Evolutionary conservation across 768 basidiomycete species (phyloP).

Genomic region (Auricularia auricula-judae): DNA sequence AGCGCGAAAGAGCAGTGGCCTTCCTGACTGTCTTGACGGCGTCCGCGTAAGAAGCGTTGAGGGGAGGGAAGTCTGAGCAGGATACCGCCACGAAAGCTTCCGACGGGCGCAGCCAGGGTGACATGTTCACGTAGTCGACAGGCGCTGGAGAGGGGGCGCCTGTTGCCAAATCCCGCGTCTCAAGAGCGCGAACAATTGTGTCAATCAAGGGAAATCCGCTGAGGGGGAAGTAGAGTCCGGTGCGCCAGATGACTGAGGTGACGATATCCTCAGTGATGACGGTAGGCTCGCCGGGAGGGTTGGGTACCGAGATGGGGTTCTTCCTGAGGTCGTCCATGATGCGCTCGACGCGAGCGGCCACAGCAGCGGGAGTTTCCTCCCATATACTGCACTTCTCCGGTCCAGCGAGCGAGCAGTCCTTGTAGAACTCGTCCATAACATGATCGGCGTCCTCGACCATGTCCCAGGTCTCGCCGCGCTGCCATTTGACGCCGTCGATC

Average conservation of each 20-base stretch:
- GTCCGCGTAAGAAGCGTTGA: background rate
- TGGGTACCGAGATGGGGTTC: background rate
- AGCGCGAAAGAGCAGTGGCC: background rate
- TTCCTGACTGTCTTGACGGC: background rate
- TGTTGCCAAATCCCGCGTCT: background rate
- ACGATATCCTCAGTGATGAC: background rate
- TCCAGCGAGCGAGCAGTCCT: background rate
- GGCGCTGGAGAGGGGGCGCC: background rate
- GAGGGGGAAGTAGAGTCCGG: background rate
- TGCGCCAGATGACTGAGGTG: background rate
- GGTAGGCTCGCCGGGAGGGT: background rate
- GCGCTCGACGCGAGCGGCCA: background rate
- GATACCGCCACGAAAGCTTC: background rate
- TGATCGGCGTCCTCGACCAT: background rate
- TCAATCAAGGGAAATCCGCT: background rate
- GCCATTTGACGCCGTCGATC: background rate
- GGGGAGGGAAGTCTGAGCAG: background rate
- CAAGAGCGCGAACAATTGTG: background rate
- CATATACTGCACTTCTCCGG: background rate
- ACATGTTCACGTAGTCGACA: background rate
- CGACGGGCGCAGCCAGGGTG: background rate
- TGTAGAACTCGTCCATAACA: background rate
- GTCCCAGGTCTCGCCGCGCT: background rate
- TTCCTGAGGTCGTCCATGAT: background rate
- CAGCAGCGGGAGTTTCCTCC: background rate